These are phyloP conservation scores for Colletotrichum euphorbiae DNA, from an alignment of 2,329 filamentous ascomycete species.

Conservation along the genomic window DNA sequence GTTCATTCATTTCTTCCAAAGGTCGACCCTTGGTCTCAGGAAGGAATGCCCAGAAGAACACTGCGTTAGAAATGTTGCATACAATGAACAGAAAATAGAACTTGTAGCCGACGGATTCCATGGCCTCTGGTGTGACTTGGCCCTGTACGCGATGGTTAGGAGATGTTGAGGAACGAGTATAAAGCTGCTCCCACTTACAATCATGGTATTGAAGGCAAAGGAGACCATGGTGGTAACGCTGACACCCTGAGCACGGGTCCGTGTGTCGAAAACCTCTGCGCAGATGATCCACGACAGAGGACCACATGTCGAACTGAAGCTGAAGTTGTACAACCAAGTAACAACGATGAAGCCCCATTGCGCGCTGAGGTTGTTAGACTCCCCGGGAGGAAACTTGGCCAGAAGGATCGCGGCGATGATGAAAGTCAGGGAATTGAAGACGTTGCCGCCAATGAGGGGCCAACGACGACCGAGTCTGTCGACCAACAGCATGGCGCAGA, in stretches of 20 bases:
- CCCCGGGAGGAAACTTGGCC: conserved; percentile 69
- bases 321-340: conserved; percentile 86
- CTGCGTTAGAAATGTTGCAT: conserved; percentile 67
- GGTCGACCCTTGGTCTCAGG: conserved; percentile 74
- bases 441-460: conserved; percentile 77
- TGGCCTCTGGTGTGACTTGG: conserved; percentile 20
- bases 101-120: conserved; percentile 10
- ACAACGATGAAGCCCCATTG: conserved; percentile 77
- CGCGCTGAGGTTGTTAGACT: conserved; percentile 48
- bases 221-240: conserved; percentile 78
- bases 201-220: conserved; percentile 83
- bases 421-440: conserved; percentile 78
- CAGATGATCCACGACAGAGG: conserved; percentile 71
- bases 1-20: conserved; percentile 75
- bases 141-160: conserved; percentile 6
- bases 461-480: conserved; percentile 78
- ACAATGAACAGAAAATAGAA: conserved; percentile 46
- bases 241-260: conserved; percentile 79
- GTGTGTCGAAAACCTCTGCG: conserved; percentile 82
- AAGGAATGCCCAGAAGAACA: conserved; percentile 71
- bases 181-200: conserved; percentile 62
- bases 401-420: conserved; percentile 70
- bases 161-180: conserved; percentile 56
- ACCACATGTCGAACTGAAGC: conserved; percentile 74
- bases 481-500: conserved; percentile 74